Evolutionary conservation across 305 asterid genomes (phyloP).

Genomic region (Caryopteris hybrid): DNA sequence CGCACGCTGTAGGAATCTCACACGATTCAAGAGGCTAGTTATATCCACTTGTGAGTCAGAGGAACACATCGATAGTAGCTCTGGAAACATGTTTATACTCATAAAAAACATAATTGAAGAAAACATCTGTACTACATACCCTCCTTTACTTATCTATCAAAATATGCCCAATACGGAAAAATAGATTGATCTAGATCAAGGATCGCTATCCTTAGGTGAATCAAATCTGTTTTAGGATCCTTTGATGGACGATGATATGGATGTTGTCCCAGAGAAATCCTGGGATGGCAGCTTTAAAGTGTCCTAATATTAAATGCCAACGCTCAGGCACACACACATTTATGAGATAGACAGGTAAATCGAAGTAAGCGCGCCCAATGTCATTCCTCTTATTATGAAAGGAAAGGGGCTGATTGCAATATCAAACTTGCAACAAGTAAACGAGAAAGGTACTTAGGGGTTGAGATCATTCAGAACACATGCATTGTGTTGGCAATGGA

Average conservation of each 20-base stretch:
- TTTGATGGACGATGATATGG: not conserved
- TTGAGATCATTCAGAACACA: not conserved
- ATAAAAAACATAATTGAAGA: not conserved
- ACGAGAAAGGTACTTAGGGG: not conserved
- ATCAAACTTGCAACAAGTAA: not conserved
- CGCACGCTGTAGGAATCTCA: slow-evolving; percentile 5
- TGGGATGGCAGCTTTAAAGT: not conserved
- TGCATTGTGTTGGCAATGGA: not conserved
- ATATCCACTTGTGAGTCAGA: not conserved
- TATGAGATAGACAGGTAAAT: too few relatives aligned
- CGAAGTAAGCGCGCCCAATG: not conserved
- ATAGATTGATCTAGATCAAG: too few relatives aligned
- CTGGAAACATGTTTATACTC: not conserved
- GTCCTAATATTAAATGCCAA: not conserved
- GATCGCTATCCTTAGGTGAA: not conserved
- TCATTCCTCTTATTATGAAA: not conserved
- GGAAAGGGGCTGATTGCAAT: not conserved
- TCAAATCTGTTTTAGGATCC: not conserved
- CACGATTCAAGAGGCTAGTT: not conserved
- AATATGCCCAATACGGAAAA: not conserved
- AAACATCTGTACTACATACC: not conserved
- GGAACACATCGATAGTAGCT: too few relatives aligned
- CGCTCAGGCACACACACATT: not conserved
- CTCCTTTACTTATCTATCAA: not conserved
- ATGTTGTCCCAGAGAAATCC: not conserved